Base-by-base conservation (phyloP, 768 basidiomycete species). In the Trametopsis cervina region DNA sequence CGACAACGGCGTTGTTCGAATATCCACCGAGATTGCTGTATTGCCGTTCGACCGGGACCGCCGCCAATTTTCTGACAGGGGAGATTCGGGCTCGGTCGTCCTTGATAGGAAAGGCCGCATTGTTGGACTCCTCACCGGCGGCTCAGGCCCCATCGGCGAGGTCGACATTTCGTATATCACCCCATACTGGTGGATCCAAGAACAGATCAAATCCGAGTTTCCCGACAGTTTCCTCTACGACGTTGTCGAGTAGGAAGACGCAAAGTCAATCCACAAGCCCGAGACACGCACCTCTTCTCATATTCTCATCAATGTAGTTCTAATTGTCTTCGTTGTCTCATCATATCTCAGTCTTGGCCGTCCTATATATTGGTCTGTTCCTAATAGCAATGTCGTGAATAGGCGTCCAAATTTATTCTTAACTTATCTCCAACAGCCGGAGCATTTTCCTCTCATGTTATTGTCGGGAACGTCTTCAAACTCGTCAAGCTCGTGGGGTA, bases 211-310 rank as follows among this genome's bases (percentile, higher is more conserved):
- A 59, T 38, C 40, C 23, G 40, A 33, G 20, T 68, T 58, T 56
- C 67, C 67, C 53, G 45, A 59, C 54, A 52, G 53, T 55, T 60
- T 46, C 59, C 64, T 69, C 60, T 60, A 66, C 59, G 45, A 40
- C 36, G 48, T 56, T 54, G 53, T 52, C 44, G 13, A 49, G 40
- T 52, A 52, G 51, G 39, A n/a, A n/a, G n/a, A n/a, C n/a, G n/a
- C n/a, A n/a, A n/a, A n/a, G n/a, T n/a, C n/a, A n/a, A n/a, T n/a
- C n/a, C n/a, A n/a, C n/a, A n/a, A n/a, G n/a, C n/a, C n/a, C n/a
- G n/a, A n/a, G n/a, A n/a, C n/a, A n/a, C n/a, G n/a, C n/a, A n/a
- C n/a, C n/a, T n/a, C n/a, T n/a, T n/a, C n/a, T n/a, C n/a, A n/a
- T n/a, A n/a, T n/a, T n/a, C n/a, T n/a, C n/a, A n/a, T n/a, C n/a